phyloP scores from a whole-genome alignment of 331 rosid genomes.

The Acacia concinna region DNA sequence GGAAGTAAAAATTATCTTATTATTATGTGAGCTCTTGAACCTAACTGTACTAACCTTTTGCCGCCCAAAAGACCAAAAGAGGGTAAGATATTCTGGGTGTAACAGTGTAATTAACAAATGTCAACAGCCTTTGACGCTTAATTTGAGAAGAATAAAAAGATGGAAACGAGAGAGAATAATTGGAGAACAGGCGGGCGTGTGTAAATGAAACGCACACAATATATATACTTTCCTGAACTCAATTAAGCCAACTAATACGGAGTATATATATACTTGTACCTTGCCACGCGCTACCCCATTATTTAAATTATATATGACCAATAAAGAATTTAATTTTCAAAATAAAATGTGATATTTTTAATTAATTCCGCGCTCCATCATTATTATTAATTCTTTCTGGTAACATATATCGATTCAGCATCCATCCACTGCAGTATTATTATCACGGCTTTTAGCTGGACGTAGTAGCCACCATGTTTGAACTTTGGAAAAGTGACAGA shows the following conservation, averaged over 20 bases:
- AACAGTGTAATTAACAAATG: not conserved
- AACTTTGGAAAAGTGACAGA: not conserved
- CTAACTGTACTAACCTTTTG: too few species aligned
- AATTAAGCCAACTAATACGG: not conserved
- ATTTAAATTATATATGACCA: not conserved
- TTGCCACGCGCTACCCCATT: not conserved
- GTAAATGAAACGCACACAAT: not conserved
- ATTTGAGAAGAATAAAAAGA: not conserved
- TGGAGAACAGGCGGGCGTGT: not conserved
- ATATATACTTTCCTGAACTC: not conserved
- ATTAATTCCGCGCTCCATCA: not conserved
- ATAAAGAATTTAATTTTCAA: not conserved
- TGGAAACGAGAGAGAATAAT: not conserved
- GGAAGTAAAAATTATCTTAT: not conserved
- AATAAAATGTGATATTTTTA: not conserved
- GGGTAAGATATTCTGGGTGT: not conserved
- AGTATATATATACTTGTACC: too few species aligned
- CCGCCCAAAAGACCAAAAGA: not conserved
- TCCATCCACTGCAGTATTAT: not conserved
- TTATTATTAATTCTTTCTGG: not conserved
- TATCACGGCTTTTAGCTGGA: not conserved
- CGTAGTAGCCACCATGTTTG: conserved; percentile 11
- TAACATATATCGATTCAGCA: not conserved
- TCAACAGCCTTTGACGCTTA: not conserved
- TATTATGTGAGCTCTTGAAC: not conserved